Evolutionary conservation across 1,284 basidiomycete genomes (phyloP), one percentile per base, ranked within the genome.

Genomic region (Exsudoporus floridanus): DNA sequence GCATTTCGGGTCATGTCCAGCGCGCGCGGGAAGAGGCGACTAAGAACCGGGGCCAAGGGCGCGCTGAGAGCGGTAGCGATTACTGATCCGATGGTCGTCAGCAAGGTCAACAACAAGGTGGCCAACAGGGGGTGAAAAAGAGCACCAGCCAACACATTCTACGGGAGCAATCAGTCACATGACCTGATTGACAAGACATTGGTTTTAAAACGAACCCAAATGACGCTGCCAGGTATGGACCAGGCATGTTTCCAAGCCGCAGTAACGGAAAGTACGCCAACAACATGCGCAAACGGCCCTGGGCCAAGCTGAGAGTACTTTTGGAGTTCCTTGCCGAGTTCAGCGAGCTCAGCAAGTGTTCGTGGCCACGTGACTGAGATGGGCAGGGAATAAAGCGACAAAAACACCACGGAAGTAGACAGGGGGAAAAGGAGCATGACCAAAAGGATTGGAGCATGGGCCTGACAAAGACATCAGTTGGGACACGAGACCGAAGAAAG

Each of bases 221-320:
- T 79, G 49, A 94, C 92, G 56, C 90, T 92, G 6, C 92, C 92
- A 5, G 92, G 92, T 46, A 96, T 82, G 55, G 91, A 94, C 92
- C 92, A 96, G 7, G 92, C 92, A 69, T 96, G 93, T 72, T 94
- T 95, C 92, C 92, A 96, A 33, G 92, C 77, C 3, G 90, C 90
- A 19, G 88, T 84, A n/a, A 92, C 78, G 34, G 87, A 84, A 63
- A 96, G 79, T 35, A 93, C 91, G n/a, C 78, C 83, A 41, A 94
- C 69, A 41, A 92, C 86, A 67, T 92, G 89, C 5, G 79, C 77
- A 52, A 83, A 75, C 16, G 84, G 80, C 2, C 70, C 73, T 14
- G 74, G 61, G 6, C 87, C 87, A 55, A 85, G 87, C 62, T 86
- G 84, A 5, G 87, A 82, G 66, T 92, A 92, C 40, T 78, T 81